phyloP scores from a whole-genome alignment of 2,329 filamentous ascomycete species.

The Xylaria sp. region DNA sequence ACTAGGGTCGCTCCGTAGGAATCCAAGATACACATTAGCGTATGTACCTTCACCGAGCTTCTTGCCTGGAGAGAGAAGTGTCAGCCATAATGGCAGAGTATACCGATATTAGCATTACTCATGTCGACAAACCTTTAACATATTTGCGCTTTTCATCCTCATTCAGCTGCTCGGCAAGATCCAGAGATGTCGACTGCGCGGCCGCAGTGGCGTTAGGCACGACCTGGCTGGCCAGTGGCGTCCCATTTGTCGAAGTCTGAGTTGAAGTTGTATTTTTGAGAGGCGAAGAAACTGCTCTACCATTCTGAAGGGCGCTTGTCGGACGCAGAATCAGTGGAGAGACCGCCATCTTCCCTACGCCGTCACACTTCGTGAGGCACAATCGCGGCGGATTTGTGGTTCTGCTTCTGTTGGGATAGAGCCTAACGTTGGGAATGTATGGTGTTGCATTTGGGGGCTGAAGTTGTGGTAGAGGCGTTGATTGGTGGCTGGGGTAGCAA shows the following conservation, averaged over 20 bases:
- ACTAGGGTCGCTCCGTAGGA: constrained; percentile 77
- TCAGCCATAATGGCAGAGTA: constrained; percentile 9
- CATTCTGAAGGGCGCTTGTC: constrained; percentile 45
- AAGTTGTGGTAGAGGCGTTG: constrained; percentile 3
- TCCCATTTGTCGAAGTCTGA: constrained; percentile 59
- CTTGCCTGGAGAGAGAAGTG: constrained; percentile 66
- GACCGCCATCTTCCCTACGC: constrained; percentile 46
- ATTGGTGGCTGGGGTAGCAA: constrained; percentile 12
- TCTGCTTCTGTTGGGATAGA: background rate
- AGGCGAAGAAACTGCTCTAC: constrained; percentile 56
- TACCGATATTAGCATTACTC: background rate
- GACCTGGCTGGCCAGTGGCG: constrained; percentile 52
- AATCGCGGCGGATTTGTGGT: background rate
- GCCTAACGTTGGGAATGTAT: background rate
- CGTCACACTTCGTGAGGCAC: background rate
- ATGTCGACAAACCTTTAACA: constrained; percentile 73
- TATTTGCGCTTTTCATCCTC: constrained; percentile 88
- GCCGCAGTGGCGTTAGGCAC: constrained; percentile 47
- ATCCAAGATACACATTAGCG: constrained; percentile 91
- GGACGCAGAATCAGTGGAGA: constrained; percentile 49
- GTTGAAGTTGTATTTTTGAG: constrained; percentile 57
- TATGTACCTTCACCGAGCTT: constrained; percentile 98
- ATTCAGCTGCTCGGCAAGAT: constrained; percentile 83
- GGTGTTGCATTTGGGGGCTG: background rate
- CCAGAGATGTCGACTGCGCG: constrained; percentile 54